Conservation (phyloP, 495 filamentous ascomycete species). For the Saxophila tyrrhenica region DNA sequence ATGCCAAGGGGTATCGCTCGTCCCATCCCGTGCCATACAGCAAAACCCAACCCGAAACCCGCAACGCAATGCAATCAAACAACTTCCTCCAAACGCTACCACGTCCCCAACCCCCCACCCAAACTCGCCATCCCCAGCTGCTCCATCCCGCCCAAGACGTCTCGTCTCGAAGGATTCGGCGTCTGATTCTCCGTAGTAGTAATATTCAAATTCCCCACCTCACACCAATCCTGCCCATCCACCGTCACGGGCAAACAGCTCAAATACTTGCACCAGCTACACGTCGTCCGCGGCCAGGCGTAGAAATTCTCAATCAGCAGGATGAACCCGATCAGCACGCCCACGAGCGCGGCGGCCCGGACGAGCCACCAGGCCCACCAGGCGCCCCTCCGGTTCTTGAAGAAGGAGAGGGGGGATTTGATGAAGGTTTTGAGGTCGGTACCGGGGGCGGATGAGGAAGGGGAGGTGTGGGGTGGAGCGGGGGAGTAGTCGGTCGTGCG, state of each 20-base stretch:
- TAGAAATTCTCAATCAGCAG: slow-evolving; percentile 85
- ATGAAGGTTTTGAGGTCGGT: slow-evolving; percentile 43
- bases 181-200: background rate
- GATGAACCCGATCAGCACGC: slow-evolving; percentile 70
- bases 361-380: slow-evolving; percentile 99
- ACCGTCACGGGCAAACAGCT: slow-evolving; percentile 52
- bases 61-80: no score
- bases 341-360: slow-evolving; percentile 64
- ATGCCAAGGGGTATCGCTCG: no score
- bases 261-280: slow-evolving; percentile 86
- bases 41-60: no score
- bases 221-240: slow-evolving; percentile 21
- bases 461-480: background rate
- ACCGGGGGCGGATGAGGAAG: slow-evolving; percentile 1
- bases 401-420: slow-evolving; percentile 66
- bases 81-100: no score
- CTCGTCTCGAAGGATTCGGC: background rate
- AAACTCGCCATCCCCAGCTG: no score
- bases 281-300: slow-evolving; percentile 53
- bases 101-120: no score
- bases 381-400: slow-evolving; percentile 77
- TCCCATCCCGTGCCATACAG: no score
- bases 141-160: background rate
- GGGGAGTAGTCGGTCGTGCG: slow-evolving; percentile 47
- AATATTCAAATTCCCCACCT: slow-evolving; percentile 20